Evolutionary conservation across 1,284 basidiomycete genomes (phyloP).

Genomic region (Schizophyllum amplum): DNA sequence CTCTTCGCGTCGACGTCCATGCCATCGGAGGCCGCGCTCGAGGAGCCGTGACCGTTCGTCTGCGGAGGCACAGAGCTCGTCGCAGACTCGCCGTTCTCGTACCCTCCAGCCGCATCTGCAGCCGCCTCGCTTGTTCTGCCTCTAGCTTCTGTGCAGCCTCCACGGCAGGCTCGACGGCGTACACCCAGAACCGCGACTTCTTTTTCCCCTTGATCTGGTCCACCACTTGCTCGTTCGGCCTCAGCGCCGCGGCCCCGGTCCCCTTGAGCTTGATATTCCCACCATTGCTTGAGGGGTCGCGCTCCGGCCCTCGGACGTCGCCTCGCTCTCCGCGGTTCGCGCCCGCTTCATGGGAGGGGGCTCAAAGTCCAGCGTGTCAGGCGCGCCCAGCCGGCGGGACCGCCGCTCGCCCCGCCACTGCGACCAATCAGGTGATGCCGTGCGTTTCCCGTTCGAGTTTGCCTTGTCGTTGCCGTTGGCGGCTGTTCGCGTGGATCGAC

Average conservation of each 20-base stretch:
- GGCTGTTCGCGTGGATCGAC: slow-evolving; percentile 55
- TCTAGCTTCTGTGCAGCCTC: slow-evolving; percentile 14
- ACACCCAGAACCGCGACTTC: slow-evolving; percentile 76
- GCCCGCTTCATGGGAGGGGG: slow-evolving; percentile 52
- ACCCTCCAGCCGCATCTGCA: neutral
- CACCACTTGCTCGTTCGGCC: slow-evolving; percentile 58
- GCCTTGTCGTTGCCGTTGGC: slow-evolving; percentile 13
- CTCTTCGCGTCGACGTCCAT: neutral
- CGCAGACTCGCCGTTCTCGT: slow-evolving; percentile 8
- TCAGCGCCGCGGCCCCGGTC: slow-evolving; percentile 50
- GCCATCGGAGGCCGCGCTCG: neutral
- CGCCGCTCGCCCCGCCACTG: slow-evolving; percentile 70
- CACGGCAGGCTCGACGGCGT: slow-evolving; percentile 62
- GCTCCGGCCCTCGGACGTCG: slow-evolving; percentile 45
- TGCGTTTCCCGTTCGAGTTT: slow-evolving; percentile 46
- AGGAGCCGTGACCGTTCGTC: neutral
- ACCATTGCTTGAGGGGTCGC: slow-evolving; percentile 22
- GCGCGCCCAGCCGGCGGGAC: slow-evolving; percentile 55
- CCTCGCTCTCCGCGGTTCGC: slow-evolving; percentile 61
- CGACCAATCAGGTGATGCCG: slow-evolving; percentile 39
- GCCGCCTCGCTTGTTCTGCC: slow-evolving; percentile 14
- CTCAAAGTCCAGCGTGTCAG: slow-evolving; percentile 36
- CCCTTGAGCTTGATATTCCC: slow-evolving; percentile 31
- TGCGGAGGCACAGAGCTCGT: neutral
- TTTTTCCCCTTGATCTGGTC: slow-evolving; percentile 69